A percentile compares a stretch with the other conserved stretches of the same genome.
Conservation (phyloP, 345 rosid genomes). For the Eucalyptus lansdowneana region DNA sequence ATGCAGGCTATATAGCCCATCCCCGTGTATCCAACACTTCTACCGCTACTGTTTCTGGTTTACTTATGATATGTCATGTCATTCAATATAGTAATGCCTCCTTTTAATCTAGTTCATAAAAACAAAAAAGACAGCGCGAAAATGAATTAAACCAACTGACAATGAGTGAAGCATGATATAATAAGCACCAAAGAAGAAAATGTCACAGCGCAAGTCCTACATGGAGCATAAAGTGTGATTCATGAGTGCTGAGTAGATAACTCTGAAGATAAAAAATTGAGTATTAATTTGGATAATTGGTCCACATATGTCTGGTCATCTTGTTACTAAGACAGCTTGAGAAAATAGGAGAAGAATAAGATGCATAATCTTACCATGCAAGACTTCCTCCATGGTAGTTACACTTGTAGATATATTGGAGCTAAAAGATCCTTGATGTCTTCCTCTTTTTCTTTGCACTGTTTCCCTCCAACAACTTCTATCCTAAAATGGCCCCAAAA, state of each 20-base stretch:
- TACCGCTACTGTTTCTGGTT: neutral
- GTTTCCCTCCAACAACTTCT: neutral
- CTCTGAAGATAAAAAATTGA: neutral
- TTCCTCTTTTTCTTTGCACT: neutral
- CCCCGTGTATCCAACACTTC: neutral
- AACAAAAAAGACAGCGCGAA: neutral
- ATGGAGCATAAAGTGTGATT: neutral
- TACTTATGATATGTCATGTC: neutral
- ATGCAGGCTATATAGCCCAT: neutral
- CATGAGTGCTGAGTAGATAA: neutral
- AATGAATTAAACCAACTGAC: neutral
- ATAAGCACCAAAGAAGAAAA: neutral
- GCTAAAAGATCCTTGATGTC: neutral
- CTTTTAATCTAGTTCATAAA: neutral
- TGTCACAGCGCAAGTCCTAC: neutral
- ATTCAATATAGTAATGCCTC: neutral
- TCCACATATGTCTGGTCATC: neutral
- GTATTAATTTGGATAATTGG: neutral
- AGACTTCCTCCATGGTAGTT: neutral
- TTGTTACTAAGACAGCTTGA: neutral
- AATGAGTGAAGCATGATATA: neutral
- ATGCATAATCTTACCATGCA: neutral
- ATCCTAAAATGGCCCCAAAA: neutral
- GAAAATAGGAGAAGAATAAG: neutral
- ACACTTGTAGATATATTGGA: neutral